Conservation (phyloP, 768 basidiomycete genomes). For the Mycena crocata region DNA sequence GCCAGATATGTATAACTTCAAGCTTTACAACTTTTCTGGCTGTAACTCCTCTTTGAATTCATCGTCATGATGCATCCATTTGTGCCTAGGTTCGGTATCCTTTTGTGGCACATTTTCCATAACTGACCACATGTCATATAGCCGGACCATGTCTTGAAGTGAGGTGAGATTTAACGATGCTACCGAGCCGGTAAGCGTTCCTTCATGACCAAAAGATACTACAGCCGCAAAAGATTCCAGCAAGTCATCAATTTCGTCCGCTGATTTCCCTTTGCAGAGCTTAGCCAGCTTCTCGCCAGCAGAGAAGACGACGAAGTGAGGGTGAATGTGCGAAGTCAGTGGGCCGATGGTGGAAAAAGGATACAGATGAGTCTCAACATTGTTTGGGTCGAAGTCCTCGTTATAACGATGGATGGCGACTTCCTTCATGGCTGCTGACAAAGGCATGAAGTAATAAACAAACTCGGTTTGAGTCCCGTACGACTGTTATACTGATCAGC, state of each 20-base stretch:
- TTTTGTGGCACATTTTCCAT: too few relatives aligned
- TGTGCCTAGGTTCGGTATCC: too few relatives aligned
- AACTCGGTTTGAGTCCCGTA: neutral
- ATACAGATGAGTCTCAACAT: neutral
- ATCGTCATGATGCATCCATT: too few relatives aligned
- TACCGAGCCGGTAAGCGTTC: neutral
- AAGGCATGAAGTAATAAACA: neutral
- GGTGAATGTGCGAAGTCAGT: conserved; percentile 5
- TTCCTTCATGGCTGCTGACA: neutral
- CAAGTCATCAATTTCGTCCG: neutral
- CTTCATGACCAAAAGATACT: conserved; percentile 1
- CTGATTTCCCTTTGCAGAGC: too few relatives aligned
- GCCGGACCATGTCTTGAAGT: too few relatives aligned
- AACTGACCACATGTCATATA: too few relatives aligned
- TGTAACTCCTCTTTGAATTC: too few relatives aligned
- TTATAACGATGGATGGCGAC: neutral
- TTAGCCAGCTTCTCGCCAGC: conserved; percentile 6
- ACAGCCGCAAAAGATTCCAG: neutral
- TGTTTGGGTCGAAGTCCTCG: neutral
- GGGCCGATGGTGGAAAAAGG: conserved; percentile 11
- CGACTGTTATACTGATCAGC: neutral
- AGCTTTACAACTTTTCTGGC: too few relatives aligned
- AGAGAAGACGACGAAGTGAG: conserved; percentile 10
- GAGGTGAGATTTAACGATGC: too few relatives aligned
- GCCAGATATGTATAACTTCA: too few relatives aligned